Conservation (phyloP, 495 filamentous ascomycete species). For the Parmelia sp. region DNA sequence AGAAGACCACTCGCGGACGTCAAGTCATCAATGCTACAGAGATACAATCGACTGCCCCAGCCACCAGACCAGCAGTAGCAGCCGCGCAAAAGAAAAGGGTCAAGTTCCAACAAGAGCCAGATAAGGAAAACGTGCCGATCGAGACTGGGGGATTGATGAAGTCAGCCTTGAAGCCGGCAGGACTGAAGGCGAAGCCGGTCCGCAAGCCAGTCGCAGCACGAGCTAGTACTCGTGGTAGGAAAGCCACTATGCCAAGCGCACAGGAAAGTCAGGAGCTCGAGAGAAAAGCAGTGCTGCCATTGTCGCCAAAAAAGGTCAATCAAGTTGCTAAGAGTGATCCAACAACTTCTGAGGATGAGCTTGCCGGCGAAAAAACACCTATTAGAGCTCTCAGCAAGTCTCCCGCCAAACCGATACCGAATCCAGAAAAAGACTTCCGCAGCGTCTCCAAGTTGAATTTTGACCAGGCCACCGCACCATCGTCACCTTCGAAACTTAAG, state of each 20-base stretch:
- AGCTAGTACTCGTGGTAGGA: slow-evolving; percentile 19
- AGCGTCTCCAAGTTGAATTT: slow-evolving; percentile 36
- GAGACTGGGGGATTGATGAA: slow-evolving; percentile 28
- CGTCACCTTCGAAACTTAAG: slow-evolving; percentile 21
- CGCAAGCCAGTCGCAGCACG: slow-evolving; percentile 36
- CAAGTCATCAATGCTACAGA: slow-evolving; percentile 12
- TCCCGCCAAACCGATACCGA: slow-evolving; percentile 36
- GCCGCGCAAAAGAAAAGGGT: slow-evolving; percentile 48
- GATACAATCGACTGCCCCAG: slow-evolving; percentile 8
- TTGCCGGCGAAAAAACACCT: slow-evolving; percentile 39
- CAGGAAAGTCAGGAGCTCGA: neutral
- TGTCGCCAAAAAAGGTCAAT: slow-evolving; percentile 53
- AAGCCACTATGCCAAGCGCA: neutral
- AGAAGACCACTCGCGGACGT: slow-evolving; percentile 23
- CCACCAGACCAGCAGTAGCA: slow-evolving; percentile 12
- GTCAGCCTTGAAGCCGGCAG: slow-evolving; percentile 29
- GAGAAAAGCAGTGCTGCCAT: slow-evolving; percentile 26
- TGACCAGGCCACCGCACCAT: slow-evolving; percentile 27
- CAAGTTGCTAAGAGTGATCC: slow-evolving; percentile 45
- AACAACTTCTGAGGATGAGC: slow-evolving; percentile 47
- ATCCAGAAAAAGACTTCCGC: slow-evolving; percentile 26
- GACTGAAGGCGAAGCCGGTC: slow-evolving; percentile 45
- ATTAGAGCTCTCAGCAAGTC: slow-evolving; percentile 35
- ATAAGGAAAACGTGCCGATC: slow-evolving; percentile 36
- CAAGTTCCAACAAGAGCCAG: slow-evolving; percentile 44